A percentile compares a stretch with the other conserved stretches of the same genome.
Evolutionary conservation across 2,329 filamentous ascomycete species (phyloP).

Genomic region (Helotiales sp.): DNA sequence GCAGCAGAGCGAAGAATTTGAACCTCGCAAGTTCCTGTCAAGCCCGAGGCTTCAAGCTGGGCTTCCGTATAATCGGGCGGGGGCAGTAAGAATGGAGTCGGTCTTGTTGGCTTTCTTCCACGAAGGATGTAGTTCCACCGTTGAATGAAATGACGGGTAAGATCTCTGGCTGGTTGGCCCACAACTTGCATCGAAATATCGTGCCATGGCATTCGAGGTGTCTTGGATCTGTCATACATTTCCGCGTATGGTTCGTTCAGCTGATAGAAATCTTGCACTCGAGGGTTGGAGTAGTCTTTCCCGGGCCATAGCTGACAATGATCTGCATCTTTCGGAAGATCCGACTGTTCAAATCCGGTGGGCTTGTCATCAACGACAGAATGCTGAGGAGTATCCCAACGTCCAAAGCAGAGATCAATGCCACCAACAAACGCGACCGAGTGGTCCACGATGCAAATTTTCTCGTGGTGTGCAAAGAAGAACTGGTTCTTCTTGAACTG

Average conservation of each 20-base stretch:
- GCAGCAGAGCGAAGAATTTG: constrained; percentile 92
- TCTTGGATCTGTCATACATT: constrained; percentile 92
- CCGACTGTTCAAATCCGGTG: constrained; percentile 85
- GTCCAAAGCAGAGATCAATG: constrained; percentile 93
- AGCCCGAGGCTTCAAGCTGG: constrained; percentile 84
- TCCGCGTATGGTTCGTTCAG: constrained; percentile 96
- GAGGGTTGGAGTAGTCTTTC: constrained; percentile 97
- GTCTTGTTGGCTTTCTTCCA: constrained; percentile 89
- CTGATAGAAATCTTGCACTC: constrained; percentile 92
- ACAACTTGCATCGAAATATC: constrained; percentile 98
- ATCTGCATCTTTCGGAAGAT: constrained; percentile 83
- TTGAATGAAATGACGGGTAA: constrained; percentile 96
- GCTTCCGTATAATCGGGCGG: constrained; percentile 88
- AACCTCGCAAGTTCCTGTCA: constrained; percentile 94
- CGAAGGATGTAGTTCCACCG: constrained; percentile 97
- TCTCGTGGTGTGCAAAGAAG: constrained; percentile 99
- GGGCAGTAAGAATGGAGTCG: constrained; percentile 89
- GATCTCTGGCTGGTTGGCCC: constrained; percentile 89
- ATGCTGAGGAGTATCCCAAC: constrained; percentile 97
- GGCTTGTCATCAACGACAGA: constrained; percentile 89
- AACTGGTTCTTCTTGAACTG: constrained; percentile 99
- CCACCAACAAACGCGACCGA: constrained; percentile 95
- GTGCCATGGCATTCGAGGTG: constrained; percentile 98
- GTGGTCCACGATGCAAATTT: constrained; percentile 95
- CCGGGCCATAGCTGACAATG: constrained; percentile 96